Evolutionary conservation across 805 yeast species (phyloP).

Genomic region (Tetrapisispora namnaoensis): DNA sequence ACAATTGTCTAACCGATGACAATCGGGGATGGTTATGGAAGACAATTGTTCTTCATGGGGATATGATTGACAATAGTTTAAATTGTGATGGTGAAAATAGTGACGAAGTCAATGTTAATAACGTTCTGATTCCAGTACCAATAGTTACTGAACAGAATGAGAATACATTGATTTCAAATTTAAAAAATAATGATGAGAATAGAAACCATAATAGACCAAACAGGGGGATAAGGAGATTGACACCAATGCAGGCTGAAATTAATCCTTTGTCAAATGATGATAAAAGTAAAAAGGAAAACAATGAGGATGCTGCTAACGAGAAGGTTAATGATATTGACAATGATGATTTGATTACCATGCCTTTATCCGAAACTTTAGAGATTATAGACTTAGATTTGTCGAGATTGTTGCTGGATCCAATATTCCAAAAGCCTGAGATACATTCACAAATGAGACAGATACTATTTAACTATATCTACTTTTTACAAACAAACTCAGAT

Average conservation of each 20-base stretch:
- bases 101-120: background rate
- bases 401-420: constrained; percentile 19
- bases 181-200: background rate
- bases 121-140: constrained; percentile 11
- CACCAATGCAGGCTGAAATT: constrained; percentile 10
- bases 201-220: background rate
- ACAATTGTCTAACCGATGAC: constrained; percentile 2
- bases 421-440: constrained; percentile 11
- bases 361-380: constrained; percentile 19
- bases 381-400: constrained; percentile 24
- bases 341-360: constrained; percentile 6
- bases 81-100: background rate
- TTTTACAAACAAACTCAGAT: constrained; percentile 1
- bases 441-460: constrained; percentile 21
- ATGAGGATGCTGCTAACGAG: background rate
- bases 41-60: constrained; percentile 16
- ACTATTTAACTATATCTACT: constrained; percentile 14
- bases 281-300: background rate
- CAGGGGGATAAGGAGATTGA: constrained; percentile 17
- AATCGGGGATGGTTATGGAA: constrained; percentile 29
- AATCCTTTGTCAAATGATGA: constrained; percentile 8
- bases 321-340: constrained; percentile 2
- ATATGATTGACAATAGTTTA: constrained; percentile 4
- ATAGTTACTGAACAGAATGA: constrained; percentile 7
- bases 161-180: background rate